A percentile compares a stretch with the other conserved stretches of the same genome.
phyloP scores from a whole-genome alignment of 78 protist species.

The slime mould (Dictyostelium discoideum) region DNA sequence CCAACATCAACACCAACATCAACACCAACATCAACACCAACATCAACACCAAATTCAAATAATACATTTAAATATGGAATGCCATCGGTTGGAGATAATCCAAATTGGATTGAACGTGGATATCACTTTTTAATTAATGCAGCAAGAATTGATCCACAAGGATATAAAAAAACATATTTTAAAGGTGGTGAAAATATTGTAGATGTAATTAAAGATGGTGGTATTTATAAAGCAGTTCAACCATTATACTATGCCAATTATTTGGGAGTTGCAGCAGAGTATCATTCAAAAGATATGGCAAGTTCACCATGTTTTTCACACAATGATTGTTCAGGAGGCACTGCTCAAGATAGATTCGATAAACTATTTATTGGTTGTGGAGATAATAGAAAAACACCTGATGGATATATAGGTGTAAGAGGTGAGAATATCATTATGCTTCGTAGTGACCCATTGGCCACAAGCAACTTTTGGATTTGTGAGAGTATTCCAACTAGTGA shows the following conservation, averaged over 20 bases:
- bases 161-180: conserved; percentile 4
- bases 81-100: background rate
- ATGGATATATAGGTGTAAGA: background rate
- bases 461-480: conserved; percentile 13
- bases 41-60: background rate
- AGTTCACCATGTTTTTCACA: conserved; percentile 2
- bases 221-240: background rate
- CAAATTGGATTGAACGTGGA: background rate
- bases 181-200: background rate
- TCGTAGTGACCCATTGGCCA: background rate
- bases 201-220: background rate
- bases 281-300: conserved; percentile 11
- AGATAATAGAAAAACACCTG: background rate
- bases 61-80: background rate
- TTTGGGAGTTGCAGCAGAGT: background rate
- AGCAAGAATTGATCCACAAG: conserved; percentile 12
- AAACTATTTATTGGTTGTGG: background rate
- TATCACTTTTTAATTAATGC: conserved; percentile 21
- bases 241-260: background rate
- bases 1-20: background rate
- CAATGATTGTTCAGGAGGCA: background rate
- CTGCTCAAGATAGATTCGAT: background rate
- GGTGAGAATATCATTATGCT: conserved; percentile 8
- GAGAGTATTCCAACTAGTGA: background rate
- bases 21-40: background rate